Base-by-base conservation (phyloP, 306 rosid species). In the Vigna unguiculata region DNA sequence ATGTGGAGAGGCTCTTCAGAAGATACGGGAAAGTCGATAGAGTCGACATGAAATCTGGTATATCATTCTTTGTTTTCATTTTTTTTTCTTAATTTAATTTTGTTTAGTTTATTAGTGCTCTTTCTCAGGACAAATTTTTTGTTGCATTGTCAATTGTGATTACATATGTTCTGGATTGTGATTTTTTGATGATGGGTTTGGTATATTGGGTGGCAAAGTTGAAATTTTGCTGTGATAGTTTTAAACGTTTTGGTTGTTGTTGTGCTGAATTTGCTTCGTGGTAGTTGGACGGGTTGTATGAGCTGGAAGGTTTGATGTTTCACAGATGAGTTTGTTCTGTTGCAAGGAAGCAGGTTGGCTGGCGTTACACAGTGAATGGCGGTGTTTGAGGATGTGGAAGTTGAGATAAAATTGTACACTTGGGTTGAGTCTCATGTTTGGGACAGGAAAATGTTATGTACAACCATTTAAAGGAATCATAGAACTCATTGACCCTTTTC, bases 21-120 rank as follows among this genome's bases (percentile, higher is more conserved):
- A 86, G 86, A 85, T 91, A 91, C 77, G 97, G 97, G 71, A 91
- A 87, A 83, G 92, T 91, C 59, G 97, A 91, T 41, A 83, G 95
- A 75, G 97, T 91, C 52, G 97, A 91, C 82, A 73, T 91, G 60
- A 91, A 91, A 78, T 91, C 97, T 22, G 97, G 97, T 91, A 82
- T 75, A 81, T 17, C 11, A 7, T 57, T 78, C 57, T 69, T 68
- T 32, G 48, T 14, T 36, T 41, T 34, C 7, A 24, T 49, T 12
- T 19, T 0, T 24, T 6, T 21, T 16, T 3, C 8, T 0, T n/a
- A 28, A 28, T 28, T 32, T 60, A 0, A 25, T 60, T 60, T 8
- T 3, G 20, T 34, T 32, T 32, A 15, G 20, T 54, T 36, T 59
- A 20, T 15, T 6, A 17, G 70, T 70, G 0, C 6, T 62, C 25